Evolutionary conservation across 345 rosid genomes (phyloP), one percentile per base, ranked within the genome.

Genomic region (Citrus cavaleriei): DNA sequence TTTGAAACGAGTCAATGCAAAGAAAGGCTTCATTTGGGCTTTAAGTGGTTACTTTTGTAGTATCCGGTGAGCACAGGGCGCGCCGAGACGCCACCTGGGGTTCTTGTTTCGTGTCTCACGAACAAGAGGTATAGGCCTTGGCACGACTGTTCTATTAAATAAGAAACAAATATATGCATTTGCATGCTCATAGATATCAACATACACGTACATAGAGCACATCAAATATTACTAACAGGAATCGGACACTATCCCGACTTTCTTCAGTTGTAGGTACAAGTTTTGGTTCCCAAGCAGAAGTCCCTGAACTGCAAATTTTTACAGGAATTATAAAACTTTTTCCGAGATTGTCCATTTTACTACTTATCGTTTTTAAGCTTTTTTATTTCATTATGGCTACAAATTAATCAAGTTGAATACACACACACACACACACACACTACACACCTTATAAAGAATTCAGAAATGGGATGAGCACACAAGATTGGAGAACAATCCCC

Each of bases 271-370:
- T 90, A 2, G 99, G 97, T 97, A 93, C 89, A 75, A 92, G 87
- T 59, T 93, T 95, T 81, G 97, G 91, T 81, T 95, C 99, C 34
- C 97, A 98, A 8, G 95, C 96, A 32, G 99, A 95, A 61, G 99
- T 93, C 46, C 98, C 98, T 13, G 98, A 93, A 78, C 98, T 93
- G 89, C 72, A 80, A 34, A 72, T 30, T 35, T 35, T 35, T 35
- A 35, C 37, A 35, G 37, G 37, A 35, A 35, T 35, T 35, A 35
- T 5, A 5, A 35, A 35, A 35, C 37, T 35, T 35, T 35, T 35
- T 35, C 37, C 37, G 37, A 35, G 37, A 35, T 35, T 35, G 37
- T 35, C 37, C 37, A 35, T 35, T 35, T 35, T 35, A 0, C 7
- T 5, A 35, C 37, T 35, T 35, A 35, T 35, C 37, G 0, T 35